Conservation (phyloP, 1,284 basidiomycete species). For the Leccinum angustisporum region DNA sequence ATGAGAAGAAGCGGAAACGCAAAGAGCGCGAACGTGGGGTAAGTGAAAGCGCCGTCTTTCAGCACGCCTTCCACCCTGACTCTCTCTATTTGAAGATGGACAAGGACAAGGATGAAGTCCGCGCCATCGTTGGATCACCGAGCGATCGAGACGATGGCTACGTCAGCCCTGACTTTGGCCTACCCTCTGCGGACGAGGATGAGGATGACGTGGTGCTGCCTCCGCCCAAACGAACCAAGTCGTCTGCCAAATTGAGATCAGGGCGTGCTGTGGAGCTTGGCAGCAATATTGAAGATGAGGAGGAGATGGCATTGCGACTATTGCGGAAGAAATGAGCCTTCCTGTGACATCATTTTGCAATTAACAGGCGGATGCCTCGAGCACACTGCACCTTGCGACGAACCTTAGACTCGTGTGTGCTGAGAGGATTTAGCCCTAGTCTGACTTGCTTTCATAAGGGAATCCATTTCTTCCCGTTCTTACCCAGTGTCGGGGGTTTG, state of each 20-base stretch:
- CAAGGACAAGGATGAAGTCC: constrained; percentile 18
- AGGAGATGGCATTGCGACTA: constrained; percentile 49
- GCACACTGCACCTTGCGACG: background rate
- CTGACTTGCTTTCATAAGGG: background rate
- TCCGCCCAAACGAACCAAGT: constrained; percentile 43
- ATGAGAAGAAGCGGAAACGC: constrained; percentile 88
- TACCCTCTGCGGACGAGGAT: constrained; percentile 42
- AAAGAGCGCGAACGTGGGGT: constrained; percentile 68
- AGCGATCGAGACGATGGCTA: constrained; percentile 67
- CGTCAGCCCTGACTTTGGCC: constrained; percentile 69
- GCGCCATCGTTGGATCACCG: constrained; percentile 35
- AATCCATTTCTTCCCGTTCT: background rate
- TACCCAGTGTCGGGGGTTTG: constrained; percentile 4
- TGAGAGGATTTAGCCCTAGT: background rate
- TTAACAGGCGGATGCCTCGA: background rate
- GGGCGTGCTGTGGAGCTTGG: constrained; percentile 9
- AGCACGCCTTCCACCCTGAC: constrained; percentile 2
- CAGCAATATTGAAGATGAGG: constrained; percentile 47
- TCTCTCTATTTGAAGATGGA: constrained; percentile 20
- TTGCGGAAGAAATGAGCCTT: constrained; percentile 32
- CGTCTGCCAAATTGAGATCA: constrained; percentile 8
- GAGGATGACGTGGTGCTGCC: constrained; percentile 40
- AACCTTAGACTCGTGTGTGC: background rate
- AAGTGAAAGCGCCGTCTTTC: constrained; percentile 24
- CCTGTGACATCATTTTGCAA: background rate